Percentiles rank a stretch among this genome's conserved stretches.
Evolutionary conservation across 164 flowering plant species (phyloP).

Genomic region (Magnolia officinalis): DNA sequence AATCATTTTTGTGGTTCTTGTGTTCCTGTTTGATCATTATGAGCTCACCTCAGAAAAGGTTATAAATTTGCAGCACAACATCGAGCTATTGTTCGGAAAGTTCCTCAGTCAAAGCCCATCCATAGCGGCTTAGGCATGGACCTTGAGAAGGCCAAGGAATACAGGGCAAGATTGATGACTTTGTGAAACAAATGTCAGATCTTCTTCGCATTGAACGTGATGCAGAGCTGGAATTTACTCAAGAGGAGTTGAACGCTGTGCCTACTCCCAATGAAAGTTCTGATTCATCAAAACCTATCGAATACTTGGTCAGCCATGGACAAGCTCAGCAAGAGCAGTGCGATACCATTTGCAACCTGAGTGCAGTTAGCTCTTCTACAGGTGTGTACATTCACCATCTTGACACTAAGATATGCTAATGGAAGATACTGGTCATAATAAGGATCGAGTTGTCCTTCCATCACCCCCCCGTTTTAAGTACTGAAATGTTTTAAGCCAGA

Average conservation of each 20-base stretch:
- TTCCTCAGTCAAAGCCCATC: conserved; percentile 31
- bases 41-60: not conserved
- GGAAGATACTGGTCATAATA: no score
- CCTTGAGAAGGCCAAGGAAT: conserved; percentile 57
- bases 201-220: conserved; percentile 85
- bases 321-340: conserved; percentile 91
- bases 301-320: conserved; percentile 85
- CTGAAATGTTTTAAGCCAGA: no score
- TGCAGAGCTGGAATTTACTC: conserved; percentile 84
- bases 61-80: conserved; percentile 64
- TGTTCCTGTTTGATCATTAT: not conserved
- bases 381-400: conserved; percentile 30
- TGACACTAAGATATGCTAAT: not conserved
- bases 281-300: conserved; percentile 63
- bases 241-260: conserved; percentile 80
- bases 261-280: conserved; percentile 58
- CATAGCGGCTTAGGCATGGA: conserved; percentile 71
- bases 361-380: conserved; percentile 75
- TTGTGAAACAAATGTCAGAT: conserved; percentile 61
- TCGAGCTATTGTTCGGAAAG: conserved; percentile 59
- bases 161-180: conserved; percentile 72
- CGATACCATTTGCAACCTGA: conserved; percentile 85
- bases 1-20: no score
- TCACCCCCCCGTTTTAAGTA: no score
- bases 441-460: no score